A percentile compares a stretch with the other conserved stretches of the same genome.
Evolutionary conservation across 2,329 filamentous ascomycete species (phyloP).

Genomic region (Colletotrichum neosansevieriae): DNA sequence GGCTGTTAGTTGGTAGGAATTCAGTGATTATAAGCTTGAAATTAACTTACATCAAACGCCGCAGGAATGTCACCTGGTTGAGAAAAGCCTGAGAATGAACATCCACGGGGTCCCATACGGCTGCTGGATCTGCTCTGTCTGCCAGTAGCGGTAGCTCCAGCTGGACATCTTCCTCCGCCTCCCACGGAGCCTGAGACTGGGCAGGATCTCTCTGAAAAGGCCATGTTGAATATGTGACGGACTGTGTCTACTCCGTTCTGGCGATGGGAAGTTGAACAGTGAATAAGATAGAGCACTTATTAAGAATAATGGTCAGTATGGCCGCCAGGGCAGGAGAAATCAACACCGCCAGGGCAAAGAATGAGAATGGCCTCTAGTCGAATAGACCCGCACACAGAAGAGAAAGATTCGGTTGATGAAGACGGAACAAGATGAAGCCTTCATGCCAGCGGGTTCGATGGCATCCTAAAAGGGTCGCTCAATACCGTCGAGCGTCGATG

Average conservation of each 20-base stretch:
- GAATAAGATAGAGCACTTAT: background rate
- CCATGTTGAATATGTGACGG: conserved; percentile 32
- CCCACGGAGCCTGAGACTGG: conserved; percentile 47
- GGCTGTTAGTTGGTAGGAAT: background rate
- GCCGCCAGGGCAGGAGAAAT: conserved; percentile 22
- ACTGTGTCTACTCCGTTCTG: background rate
- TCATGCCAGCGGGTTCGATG: conserved; percentile 1
- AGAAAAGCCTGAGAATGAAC: conserved; percentile 49
- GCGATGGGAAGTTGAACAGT: background rate
- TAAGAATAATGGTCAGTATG: conserved; percentile 13
- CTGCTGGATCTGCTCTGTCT: conserved; percentile 33
- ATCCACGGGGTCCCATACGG: conserved; percentile 48
- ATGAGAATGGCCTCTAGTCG: conserved; percentile 18
- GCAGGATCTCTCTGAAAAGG: conserved; percentile 47
- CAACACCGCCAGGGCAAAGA: conserved; percentile 29
- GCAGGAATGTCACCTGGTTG: conserved; percentile 47
- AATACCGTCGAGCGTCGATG: background rate
- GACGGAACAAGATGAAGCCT: background rate
- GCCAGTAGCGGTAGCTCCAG: conserved; percentile 34
- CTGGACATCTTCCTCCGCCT: conserved; percentile 44
- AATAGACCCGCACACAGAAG: background rate
- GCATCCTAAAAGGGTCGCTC: conserved; percentile 19
- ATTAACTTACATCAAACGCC: conserved; percentile 51
- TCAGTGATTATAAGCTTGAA: background rate
- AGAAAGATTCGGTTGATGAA: conserved; percentile 5